Conservation (phyloP, 2,329 filamentous ascomycete species). For the Akanthomyces muscarius region DNA sequence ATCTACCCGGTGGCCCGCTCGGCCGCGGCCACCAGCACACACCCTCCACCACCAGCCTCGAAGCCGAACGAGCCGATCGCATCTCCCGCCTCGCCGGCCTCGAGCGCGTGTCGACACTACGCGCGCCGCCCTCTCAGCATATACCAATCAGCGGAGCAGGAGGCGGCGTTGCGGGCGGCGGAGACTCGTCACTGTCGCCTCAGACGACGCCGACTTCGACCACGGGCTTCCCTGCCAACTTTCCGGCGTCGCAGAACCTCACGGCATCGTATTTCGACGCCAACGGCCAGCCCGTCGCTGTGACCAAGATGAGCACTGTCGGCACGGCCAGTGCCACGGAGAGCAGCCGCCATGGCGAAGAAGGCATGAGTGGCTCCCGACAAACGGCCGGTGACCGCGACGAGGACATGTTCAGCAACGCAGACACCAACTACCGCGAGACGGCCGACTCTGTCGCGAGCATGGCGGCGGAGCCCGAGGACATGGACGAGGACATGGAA, state of each 20-base stretch:
- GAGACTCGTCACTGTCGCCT: constrained; percentile 39
- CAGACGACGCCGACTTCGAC: constrained; percentile 51
- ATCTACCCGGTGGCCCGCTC: constrained; percentile 51
- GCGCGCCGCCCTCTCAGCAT: constrained; percentile 41
- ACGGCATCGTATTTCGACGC: constrained; percentile 77
- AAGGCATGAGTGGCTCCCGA: constrained; percentile 41
- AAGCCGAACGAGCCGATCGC: constrained; percentile 89
- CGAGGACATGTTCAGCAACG: constrained; percentile 65
- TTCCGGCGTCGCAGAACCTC: constrained; percentile 37
- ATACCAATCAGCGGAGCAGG: constrained; percentile 22
- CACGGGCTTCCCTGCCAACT: constrained; percentile 40
- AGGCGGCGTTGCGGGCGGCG: constrained; percentile 28
- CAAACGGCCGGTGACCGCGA: constrained; percentile 53
- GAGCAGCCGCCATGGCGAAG: constrained; percentile 60
- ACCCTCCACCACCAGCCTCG: constrained; percentile 66
- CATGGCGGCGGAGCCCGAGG: constrained; percentile 38
- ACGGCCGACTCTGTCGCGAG: constrained; percentile 59
- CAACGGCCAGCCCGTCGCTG: constrained; percentile 62
- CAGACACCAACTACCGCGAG: constrained; percentile 56
- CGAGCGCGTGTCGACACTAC: constrained; percentile 77
- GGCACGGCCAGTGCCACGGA: constrained; percentile 86
- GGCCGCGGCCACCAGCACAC: constrained; percentile 57
- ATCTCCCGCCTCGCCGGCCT: constrained; percentile 93
- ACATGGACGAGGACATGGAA: constrained; percentile 55
- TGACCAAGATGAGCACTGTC: constrained; percentile 81